Evolutionary conservation across 495 filamentous ascomycete genomes (phyloP), one percentile per base, ranked within the genome.

Genomic region (Glarea lozoyensis): DNA sequence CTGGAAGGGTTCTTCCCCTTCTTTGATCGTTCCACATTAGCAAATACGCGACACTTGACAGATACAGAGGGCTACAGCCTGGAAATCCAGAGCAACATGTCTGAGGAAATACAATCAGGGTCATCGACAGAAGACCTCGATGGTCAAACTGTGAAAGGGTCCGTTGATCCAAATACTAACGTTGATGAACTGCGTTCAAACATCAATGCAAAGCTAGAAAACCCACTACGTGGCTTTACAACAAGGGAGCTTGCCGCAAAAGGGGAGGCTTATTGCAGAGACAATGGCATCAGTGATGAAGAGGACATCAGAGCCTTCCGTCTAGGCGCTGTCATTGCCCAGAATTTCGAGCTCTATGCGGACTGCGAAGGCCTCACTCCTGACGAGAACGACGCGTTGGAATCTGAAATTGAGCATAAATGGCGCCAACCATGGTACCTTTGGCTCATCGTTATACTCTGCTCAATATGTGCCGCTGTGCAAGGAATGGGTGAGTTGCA

Each of bases 341-440:
- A 82, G 31, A 60, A 75, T 11, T 73, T 75, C 5, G 60, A 65
- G 34, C 56, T 48, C 10, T 37, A 42, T 40, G 61, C 67, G 4
- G 62, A 62, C 31, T 81, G 72, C 53, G 72, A 75, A 10, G 59
- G 61, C 32, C 61, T 86, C 37, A 77, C 67, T 11, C 60, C 61
- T 4, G 63, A 72, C 5, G 83, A 88, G 50, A 65, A 60, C 20
- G 62, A 69, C n/a, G 58, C 78, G 4, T 56, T 88, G 35, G 60
- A 70, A 12, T 69, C 69, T 19, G 86, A 88, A 56, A 68, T 75
- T 41, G 72, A 67, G 0, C 68, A 86, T 58, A 78, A 76, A 45
- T 89, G 86, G 85, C 72, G 71, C 2, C 84, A 89, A 52, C 84
- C 86, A 0, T 66, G 55, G 49, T 64, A 76, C 3, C 78, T 88